Evolutionary conservation across 2,329 filamentous ascomycete species (phyloP), one percentile per base, ranked within the genome.

Genomic region (Didymosphaeria variabile): DNA sequence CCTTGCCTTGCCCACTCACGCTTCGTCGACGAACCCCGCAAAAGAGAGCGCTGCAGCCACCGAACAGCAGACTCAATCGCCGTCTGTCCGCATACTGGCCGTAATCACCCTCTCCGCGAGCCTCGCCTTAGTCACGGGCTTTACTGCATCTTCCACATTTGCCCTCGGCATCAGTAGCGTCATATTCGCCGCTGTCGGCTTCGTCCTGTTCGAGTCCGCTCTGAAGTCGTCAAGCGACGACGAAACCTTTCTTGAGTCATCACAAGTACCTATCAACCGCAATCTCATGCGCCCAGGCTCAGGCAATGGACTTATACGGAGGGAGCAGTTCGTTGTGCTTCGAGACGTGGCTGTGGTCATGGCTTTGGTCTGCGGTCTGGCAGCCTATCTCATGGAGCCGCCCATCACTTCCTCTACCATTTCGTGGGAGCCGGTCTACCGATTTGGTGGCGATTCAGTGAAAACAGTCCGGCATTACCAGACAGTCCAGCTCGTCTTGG

Each of bases 141-240:
- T 73, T 45, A 73, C 72, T 29, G 72, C 76, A 2, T 72, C 75
- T 8, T 64, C 78, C 0, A 76, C 74, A 7, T 68, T 76, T 17
- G 76, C 77, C 5, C 73, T 83, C 8, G 81, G 80, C 5, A 61
- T 82, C 17, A 81, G 80, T 45, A 78, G 79, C 64, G 76, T 77
- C 26, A 68, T 82, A 12, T 77, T 81, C 51, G 71, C 73, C 19
- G 80, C 76, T 3, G 64, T 76, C 5, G 79, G 80, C 12, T 69
- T 82, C n/a, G 67, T 79, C 17, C 67, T 82, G 49, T 71, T 83
- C 38, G 78, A 81, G 55, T 64, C 69, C n/a, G 74, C 77, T 51
- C 63, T 73, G 8, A 71, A 66, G 47, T 62, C 61, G 8, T 49
- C 66, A 15, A 70, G 67, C 21, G 69, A 76, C 29, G 71, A 73